These are phyloP conservation scores for Trichoderma arundinaceum DNA, from an alignment of 2,329 filamentous ascomycete genomes.

Conservation along the genomic window DNA sequence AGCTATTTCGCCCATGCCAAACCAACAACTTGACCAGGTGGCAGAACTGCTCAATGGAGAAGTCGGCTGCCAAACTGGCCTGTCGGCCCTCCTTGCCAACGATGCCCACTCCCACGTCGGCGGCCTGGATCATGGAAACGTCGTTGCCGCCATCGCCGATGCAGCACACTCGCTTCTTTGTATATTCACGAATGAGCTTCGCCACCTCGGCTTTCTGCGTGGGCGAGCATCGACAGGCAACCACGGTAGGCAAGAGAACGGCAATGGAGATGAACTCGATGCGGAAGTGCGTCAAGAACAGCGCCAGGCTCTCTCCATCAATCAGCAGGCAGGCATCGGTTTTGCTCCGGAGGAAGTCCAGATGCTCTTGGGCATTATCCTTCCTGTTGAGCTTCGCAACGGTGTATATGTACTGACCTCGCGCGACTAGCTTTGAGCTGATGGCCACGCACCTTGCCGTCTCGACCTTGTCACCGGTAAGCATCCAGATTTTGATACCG, in stretches of 20 bases:
- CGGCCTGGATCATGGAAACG: conserved; percentile 98
- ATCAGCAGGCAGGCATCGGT: conserved; percentile 88
- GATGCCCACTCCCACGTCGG: conserved; percentile 96
- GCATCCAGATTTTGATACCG: conserved; percentile 99
- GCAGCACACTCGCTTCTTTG: conserved; percentile 93
- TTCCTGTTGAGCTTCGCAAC: conserved; percentile 84
- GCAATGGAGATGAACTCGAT: conserved; percentile 87
- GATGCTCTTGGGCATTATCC: conserved; percentile 82
- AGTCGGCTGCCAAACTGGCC: conserved; percentile 92
- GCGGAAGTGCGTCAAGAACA: conserved; percentile 83
- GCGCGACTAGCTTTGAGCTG: conserved; percentile 88
- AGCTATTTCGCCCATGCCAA: conserved; percentile 97
- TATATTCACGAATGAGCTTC: conserved; percentile 85
- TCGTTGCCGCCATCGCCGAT: conserved; percentile 99
- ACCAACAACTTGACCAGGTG: conserved; percentile 96
- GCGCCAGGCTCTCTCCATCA: conserved; percentile 85
- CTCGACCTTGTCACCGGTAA: conserved; percentile 98
- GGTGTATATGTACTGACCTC: conserved; percentile 95
- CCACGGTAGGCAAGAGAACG: conserved; percentile 85
- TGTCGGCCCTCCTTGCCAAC: conserved; percentile 97
- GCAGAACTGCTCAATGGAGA: conserved; percentile 93
- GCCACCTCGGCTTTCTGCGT: conserved; percentile 97
- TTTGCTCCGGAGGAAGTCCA: conserved; percentile 88
- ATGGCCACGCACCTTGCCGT: conserved; percentile 96
- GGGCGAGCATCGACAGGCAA: conserved; percentile 94